Conservation (phyloP, 1,284 basidiomycete genomes). For the Xanthoconium separans region DNA sequence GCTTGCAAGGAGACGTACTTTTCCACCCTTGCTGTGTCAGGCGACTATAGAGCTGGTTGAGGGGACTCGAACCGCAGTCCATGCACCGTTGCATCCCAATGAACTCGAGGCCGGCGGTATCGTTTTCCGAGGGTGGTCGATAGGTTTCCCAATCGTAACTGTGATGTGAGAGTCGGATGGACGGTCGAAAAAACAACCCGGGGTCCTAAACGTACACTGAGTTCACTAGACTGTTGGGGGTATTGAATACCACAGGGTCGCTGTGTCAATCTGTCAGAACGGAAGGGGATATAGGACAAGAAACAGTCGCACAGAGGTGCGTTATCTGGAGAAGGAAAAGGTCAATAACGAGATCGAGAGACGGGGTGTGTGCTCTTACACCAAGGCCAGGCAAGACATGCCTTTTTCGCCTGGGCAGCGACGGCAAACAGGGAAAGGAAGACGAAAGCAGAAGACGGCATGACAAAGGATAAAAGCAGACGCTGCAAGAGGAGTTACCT, state of each 20-base stretch:
- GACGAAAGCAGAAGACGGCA: conserved; percentile 9
- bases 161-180: neutral
- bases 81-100: conserved; percentile 42
- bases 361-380: conserved; percentile 11
- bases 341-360: conserved; percentile 2
- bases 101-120: conserved; percentile 34
- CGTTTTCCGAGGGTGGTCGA: conserved; percentile 31
- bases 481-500: neutral
- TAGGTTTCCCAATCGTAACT: conserved; percentile 41
- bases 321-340: conserved; percentile 13
- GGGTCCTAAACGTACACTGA: conserved; percentile 28
- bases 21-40: conserved; percentile 32
- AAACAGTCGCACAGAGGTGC: conserved; percentile 15
- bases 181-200: neutral
- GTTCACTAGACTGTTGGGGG: conserved; percentile 29
- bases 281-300: neutral
- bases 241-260: conserved; percentile 31
- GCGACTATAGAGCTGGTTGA: conserved; percentile 32
- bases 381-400: conserved; percentile 26
- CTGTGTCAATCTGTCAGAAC: conserved; percentile 15
- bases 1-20: conserved; percentile 18
- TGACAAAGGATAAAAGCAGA: neutral
- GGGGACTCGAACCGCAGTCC: conserved; percentile 38
- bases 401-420: conserved; percentile 20
- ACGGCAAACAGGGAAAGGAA: conserved; percentile 11